Conservation (phyloP, 2,329 filamentous ascomycete species). For the Cryphonectria naterciae region DNA sequence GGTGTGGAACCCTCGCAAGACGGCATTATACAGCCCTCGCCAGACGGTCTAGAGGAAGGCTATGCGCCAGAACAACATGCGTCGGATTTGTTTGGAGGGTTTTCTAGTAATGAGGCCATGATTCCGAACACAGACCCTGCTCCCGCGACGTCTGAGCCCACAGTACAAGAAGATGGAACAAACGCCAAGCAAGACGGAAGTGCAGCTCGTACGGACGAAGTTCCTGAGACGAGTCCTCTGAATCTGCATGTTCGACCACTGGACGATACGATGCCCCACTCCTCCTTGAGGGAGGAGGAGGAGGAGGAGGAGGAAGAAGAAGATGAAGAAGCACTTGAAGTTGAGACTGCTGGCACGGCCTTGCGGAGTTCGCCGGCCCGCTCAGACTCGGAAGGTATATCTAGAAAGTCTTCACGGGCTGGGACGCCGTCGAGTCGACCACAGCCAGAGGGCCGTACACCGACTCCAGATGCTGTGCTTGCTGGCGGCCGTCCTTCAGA, state of each 20-base stretch:
- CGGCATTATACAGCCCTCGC: neutral
- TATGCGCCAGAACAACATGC: neutral
- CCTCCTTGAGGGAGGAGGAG: no score
- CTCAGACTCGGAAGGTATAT: neutral
- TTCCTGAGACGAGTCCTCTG: constrained; percentile 39
- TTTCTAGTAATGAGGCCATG: constrained; percentile 22
- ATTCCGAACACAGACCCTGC: constrained; percentile 24
- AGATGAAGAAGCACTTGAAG: neutral
- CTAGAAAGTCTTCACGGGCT: neutral
- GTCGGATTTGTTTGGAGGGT: neutral
- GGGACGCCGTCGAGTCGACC: neutral
- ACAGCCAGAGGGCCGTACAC: neutral
- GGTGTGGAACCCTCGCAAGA: constrained; percentile 23
- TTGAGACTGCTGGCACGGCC: constrained; percentile 9
- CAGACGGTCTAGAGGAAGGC: neutral
- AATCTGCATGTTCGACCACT: constrained; percentile 27
- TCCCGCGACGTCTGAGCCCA: constrained; percentile 11
- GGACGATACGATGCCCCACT: constrained; percentile 4
- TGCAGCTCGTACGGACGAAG: constrained; percentile 30
- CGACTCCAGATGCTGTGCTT: neutral
- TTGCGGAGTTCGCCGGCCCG: constrained; percentile 1
- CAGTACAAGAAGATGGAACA: constrained; percentile 17
- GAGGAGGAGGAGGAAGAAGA: neutral
- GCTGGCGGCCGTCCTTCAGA: neutral
- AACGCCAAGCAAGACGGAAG: neutral